Percentiles rank a stretch among this genome's conserved stretches.
Conservation (phyloP, 768 basidiomycete genomes). For the Boletellus ananas region DNA sequence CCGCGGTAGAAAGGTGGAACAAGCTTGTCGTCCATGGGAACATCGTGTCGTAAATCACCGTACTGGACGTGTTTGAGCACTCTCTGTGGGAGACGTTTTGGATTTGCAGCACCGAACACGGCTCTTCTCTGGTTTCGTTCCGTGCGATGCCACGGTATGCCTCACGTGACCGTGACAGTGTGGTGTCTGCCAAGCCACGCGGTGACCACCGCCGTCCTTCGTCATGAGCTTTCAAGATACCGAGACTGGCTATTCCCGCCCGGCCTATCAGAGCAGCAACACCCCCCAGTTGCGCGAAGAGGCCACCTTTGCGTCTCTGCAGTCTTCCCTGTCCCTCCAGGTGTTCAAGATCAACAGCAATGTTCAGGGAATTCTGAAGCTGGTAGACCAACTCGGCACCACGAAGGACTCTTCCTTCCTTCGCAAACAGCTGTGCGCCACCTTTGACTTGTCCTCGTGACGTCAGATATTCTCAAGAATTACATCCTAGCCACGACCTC, state of each 20-base stretch:
- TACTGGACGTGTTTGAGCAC: too few species aligned
- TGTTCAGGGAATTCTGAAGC: slow-evolving; percentile 89
- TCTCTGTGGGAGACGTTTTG: too few species aligned
- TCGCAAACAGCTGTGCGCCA: slow-evolving; percentile 78
- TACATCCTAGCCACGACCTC: slow-evolving; percentile 73
- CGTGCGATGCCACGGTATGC: too few species aligned
- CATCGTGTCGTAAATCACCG: too few species aligned
- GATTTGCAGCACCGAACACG: too few species aligned
- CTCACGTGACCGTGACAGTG: too few species aligned
- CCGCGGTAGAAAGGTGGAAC: too few species aligned
- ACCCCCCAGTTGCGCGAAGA: slow-evolving; percentile 53
- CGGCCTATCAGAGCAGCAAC: slow-evolving; percentile 23
- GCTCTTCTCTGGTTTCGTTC: too few species aligned
- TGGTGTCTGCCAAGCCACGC: too few species aligned
- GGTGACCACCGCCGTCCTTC: neutral
- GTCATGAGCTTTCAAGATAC: slow-evolving; percentile 52
- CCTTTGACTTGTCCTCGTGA: neutral
- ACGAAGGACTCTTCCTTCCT: slow-evolving; percentile 72
- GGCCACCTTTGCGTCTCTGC: slow-evolving; percentile 68
- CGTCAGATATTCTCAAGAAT: slow-evolving; percentile 3
- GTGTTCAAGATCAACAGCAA: slow-evolving; percentile 99
- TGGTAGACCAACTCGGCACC: slow-evolving; percentile 96
- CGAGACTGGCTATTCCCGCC: slow-evolving; percentile 39
- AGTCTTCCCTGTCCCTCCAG: slow-evolving; percentile 81
- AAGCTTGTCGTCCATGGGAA: too few species aligned